Percentiles rank a stretch among this genome's conserved stretches.
Evolutionary conservation across 176 grass and related monocot genomes (phyloP).

Genomic region (Coix lacrymajobi): DNA sequence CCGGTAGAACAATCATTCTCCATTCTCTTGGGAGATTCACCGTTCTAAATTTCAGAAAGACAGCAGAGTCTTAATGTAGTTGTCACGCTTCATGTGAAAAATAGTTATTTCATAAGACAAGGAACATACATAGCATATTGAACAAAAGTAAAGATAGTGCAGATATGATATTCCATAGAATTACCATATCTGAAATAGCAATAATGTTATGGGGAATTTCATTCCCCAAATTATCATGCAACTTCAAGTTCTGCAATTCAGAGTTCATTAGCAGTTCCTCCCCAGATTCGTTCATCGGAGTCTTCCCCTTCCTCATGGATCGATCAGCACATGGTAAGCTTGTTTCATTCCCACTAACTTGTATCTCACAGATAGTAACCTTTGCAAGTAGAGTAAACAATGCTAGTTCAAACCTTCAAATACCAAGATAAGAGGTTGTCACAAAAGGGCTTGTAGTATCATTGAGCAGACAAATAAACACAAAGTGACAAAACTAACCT

Average conservation of each 20-base stretch:
- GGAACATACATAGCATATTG: conserved; percentile 8
- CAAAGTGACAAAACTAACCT: conserved; percentile 42
- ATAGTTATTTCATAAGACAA: neutral
- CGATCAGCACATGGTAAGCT: conserved; percentile 19
- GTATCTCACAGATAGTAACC: conserved; percentile 50
- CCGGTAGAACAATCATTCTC: conserved; percentile 38
- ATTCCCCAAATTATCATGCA: conserved; percentile 46
- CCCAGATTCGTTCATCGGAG: conserved; percentile 34
- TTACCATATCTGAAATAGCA: conserved; percentile 47
- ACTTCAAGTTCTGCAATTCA: conserved; percentile 62
- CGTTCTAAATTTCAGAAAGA: conserved; percentile 45
- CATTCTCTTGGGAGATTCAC: conserved; percentile 44
- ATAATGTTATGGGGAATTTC: conserved; percentile 46
- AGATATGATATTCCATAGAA: conserved; percentile 23
- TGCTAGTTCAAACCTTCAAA: conserved; percentile 96
- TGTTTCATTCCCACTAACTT: conserved; percentile 42
- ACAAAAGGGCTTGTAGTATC: conserved; percentile 12
- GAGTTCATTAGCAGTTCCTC: conserved; percentile 45
- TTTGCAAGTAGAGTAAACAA: conserved; percentile 81
- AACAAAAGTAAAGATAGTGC: neutral
- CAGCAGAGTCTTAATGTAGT: conserved; percentile 19
- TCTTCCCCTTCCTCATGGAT: conserved; percentile 48
- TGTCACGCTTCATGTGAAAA: conserved; percentile 12
- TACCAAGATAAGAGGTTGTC: conserved; percentile 13
- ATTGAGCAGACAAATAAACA: conserved; percentile 13